Evolutionary conservation across 2,329 filamentous ascomycete species (phyloP).

Genomic region (Drechslerella stenobrocha): DNA sequence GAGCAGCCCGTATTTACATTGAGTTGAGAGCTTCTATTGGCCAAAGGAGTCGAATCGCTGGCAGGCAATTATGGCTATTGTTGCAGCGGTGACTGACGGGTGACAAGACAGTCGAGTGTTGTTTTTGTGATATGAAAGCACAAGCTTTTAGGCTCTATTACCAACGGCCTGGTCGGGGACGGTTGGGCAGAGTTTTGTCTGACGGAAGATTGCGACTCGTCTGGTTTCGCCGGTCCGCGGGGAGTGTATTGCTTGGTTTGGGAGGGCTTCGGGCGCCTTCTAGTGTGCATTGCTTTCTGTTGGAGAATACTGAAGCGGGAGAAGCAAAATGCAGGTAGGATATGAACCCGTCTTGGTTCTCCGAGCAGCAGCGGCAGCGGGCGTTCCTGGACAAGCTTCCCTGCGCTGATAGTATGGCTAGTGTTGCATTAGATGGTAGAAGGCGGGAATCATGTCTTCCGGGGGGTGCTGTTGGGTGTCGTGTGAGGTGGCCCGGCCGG

Average conservation of each 20-base stretch:
- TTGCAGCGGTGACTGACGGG: background rate
- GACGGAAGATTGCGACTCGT: constrained; percentile 4
- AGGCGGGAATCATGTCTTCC: constrained; percentile 1
- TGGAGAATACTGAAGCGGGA: too few relatives aligned
- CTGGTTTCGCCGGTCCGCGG: constrained; percentile 20
- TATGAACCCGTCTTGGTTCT: background rate
- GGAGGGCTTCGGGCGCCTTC: constrained; percentile 34
- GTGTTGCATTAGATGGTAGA: too few relatives aligned
- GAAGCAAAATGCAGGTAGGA: background rate
- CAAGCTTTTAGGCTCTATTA: background rate
- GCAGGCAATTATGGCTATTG: background rate
- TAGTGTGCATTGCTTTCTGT: constrained; percentile 48
- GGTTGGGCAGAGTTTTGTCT: constrained; percentile 1
- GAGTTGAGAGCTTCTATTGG: background rate
- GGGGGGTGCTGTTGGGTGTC: background rate
- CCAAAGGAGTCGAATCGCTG: background rate
- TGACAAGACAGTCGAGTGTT: background rate
- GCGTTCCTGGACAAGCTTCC: background rate
- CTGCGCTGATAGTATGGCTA: too few relatives aligned
- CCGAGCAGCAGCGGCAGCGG: background rate
- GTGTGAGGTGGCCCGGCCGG: too few relatives aligned
- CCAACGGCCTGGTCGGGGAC: constrained; percentile 6
- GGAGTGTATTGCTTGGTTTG: constrained; percentile 17
- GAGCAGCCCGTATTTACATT: constrained; percentile 10
- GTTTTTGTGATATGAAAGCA: background rate